A percentile compares a stretch with the other conserved stretches of the same genome.
Evolutionary conservation across 495 filamentous ascomycete species (phyloP).

Genomic region (Penicillium daleae): DNA sequence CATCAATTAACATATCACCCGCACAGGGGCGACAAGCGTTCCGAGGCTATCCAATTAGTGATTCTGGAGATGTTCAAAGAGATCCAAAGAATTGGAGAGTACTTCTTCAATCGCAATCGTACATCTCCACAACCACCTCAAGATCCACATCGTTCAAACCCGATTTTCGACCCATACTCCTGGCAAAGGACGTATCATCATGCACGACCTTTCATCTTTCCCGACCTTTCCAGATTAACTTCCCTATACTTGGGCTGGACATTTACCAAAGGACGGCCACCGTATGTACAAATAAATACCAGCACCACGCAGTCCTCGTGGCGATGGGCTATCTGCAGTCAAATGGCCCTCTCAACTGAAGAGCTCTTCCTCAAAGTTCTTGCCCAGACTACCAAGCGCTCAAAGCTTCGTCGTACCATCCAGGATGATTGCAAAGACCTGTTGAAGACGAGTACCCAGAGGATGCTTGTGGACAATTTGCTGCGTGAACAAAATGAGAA

Average conservation of each 20-base stretch:
- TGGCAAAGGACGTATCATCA: background rate
- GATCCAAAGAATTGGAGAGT: background rate
- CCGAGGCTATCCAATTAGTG: background rate
- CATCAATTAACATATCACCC: background rate
- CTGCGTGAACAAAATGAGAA: background rate
- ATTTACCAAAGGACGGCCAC: background rate
- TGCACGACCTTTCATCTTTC: background rate
- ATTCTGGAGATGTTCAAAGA: conserved; percentile 3
- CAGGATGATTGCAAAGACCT: background rate
- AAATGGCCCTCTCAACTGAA: background rate
- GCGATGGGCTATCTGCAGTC: background rate
- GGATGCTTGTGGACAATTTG: background rate
- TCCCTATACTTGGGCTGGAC: background rate
- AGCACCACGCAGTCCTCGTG: background rate
- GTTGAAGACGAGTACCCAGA: background rate
- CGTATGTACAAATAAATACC: background rate
- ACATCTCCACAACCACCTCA: background rate
- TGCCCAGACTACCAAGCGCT: background rate
- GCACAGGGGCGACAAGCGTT: background rate
- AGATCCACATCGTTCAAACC: background rate
- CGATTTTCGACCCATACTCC: background rate
- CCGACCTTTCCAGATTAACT: background rate
- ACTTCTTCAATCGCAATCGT: background rate
- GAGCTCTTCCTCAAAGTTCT: background rate
- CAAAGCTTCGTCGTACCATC: background rate